Base-by-base conservation (phyloP, 257 asterid genomes). In the Solanum lycopersicoides region DNA sequence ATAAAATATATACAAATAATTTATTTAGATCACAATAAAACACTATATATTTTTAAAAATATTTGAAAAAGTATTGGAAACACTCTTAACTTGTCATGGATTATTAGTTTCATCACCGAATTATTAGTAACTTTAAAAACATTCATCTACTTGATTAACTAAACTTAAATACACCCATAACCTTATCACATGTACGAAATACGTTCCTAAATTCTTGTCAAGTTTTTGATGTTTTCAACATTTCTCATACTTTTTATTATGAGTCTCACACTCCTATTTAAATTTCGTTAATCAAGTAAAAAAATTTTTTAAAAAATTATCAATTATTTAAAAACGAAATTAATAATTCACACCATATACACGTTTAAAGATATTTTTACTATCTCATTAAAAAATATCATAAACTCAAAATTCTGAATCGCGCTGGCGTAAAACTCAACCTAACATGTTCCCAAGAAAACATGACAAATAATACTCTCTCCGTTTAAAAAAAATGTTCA, bases 261-360 rank as follows among this genome's bases (percentile, higher is more conserved):
- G 9, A 14, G 3, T 0, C 59, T 0, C 23, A 53, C 23, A 53
- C 23, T 0, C 63, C 60, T 53, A 53, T 18, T 0, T 18, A 53
- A 53, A 53, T 53, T 53, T 0, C 7, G 0, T 53, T 53, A 18
- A 0, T 18, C 0, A 53, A 18, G 0, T 18, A 53, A 53, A 53
- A 18, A 53, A 16, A 2, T 53, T 53, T 16, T 53, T 53, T n/a
- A n/a, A n/a, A 53, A 53, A 2, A 0, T 6, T 16, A 53, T 16
- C 0, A 16, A 9, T 53, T 1, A 0, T 18, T 0, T 53, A 53
- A 53, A 4, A 7, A 7, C 23, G 0, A 53, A 53, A 53, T 0
- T 53, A 53, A 53, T 53, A 50, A 53, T 53, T 53, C 1, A 53
- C 1, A 53, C 0, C 0, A 53, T 16, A 1, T 8, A 6, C 23